phyloP scores from a whole-genome alignment of 2,329 filamentous ascomycete genomes.

The Aspergillus sclerotialis region DNA sequence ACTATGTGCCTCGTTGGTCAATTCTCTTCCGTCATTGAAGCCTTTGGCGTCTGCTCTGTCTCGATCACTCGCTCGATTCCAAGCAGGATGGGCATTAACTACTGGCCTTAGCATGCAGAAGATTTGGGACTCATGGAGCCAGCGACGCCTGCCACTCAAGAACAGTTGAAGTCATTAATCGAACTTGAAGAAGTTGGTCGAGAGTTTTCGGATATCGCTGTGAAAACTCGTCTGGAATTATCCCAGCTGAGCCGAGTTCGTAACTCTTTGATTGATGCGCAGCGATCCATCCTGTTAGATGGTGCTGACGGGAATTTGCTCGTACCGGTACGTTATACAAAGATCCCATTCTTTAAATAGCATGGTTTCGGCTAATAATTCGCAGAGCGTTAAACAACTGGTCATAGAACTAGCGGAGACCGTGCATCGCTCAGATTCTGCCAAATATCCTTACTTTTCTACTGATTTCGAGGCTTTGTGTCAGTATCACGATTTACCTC shows the following conservation, averaged over 20 bases:
- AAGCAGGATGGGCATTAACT: constrained; percentile 61
- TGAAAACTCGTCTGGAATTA: constrained; percentile 29
- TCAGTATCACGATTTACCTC: constrained; percentile 37
- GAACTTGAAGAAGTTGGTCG: constrained; percentile 30
- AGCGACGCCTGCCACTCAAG: constrained; percentile 35
- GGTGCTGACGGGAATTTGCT: constrained; percentile 31
- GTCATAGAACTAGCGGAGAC: constrained; percentile 29
- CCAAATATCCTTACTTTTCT: constrained; percentile 36
- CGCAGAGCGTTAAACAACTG: constrained; percentile 29
- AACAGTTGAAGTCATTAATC: constrained; percentile 26
- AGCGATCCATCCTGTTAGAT: constrained; percentile 27
- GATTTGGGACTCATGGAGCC: constrained; percentile 72
- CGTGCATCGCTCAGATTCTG: constrained; percentile 21
- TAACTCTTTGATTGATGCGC: constrained; percentile 33
- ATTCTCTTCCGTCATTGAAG: constrained; percentile 17
- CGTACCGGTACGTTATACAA: constrained; percentile 19
- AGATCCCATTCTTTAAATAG: not conserved
- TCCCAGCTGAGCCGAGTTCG: constrained; percentile 29
- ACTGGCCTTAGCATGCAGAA: constrained; percentile 74
- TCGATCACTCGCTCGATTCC: constrained; percentile 49
- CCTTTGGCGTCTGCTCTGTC: constrained; percentile 22
- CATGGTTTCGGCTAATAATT: not conserved
- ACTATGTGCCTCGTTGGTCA: constrained; percentile 26
- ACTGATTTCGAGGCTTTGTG: constrained; percentile 41
- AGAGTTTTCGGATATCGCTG: constrained; percentile 29